Percentiles rank a stretch among this genome's conserved stretches.
Conservation (phyloP, 768 basidiomycete genomes). For the Kwoniella newhampshirensis region DNA sequence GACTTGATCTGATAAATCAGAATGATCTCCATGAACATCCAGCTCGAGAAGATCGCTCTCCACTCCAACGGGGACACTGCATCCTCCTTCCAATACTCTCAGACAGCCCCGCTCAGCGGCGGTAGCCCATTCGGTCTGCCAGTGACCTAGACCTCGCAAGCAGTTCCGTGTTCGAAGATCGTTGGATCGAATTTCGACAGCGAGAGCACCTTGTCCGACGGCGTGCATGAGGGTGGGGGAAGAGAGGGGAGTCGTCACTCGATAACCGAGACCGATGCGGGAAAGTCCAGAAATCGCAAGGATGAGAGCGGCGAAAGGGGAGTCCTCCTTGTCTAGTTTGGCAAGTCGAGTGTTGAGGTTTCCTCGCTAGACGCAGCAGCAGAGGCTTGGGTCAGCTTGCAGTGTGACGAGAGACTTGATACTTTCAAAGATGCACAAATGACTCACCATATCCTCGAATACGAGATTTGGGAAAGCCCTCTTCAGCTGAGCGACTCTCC, state of each 20-base stretch:
- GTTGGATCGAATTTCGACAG: constrained; percentile 69
- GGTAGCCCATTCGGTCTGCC: constrained; percentile 72
- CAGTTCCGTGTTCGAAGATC: constrained; percentile 65
- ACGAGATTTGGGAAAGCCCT: constrained; percentile 70
- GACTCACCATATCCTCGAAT: constrained; percentile 84
- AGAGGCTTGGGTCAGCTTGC: too few relatives aligned
- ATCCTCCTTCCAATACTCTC: constrained; percentile 90
- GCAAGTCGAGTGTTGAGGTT: constrained; percentile 79
- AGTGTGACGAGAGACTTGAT: too few relatives aligned
- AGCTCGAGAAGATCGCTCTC: constrained; percentile 57
- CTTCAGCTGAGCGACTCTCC: constrained; percentile 85
- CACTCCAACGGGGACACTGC: constrained; percentile 93
- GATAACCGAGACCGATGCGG: constrained; percentile 65
- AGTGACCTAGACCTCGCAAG: constrained; percentile 69
- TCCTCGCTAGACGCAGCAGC: constrained; percentile 22
- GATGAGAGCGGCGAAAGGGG: constrained; percentile 80
- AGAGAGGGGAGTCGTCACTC: constrained; percentile 70
- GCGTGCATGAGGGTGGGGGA: constrained; percentile 75
- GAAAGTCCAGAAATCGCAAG: constrained; percentile 91
- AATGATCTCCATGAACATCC: constrained; percentile 29
- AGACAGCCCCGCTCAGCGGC: constrained; percentile 84
- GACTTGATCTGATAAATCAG: constrained; percentile 9
- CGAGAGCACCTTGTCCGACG: constrained; percentile 92
- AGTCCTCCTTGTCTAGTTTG: constrained; percentile 81
- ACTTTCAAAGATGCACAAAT: too few relatives aligned